phyloP scores from a whole-genome alignment of 2,329 filamentous ascomycete species.

The Colletotrichum navitas region DNA sequence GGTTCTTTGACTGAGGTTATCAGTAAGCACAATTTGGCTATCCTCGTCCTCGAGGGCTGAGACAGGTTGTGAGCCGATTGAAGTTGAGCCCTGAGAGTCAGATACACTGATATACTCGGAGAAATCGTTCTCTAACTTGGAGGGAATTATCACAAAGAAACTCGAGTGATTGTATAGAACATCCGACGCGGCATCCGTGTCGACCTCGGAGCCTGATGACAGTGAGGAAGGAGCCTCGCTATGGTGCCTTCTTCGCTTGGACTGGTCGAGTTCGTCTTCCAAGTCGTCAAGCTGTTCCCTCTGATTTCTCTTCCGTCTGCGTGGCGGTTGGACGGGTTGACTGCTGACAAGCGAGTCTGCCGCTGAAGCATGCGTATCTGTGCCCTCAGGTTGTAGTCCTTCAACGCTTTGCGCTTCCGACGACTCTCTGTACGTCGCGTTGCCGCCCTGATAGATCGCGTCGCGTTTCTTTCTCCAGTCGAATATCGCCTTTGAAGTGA shows the following conservation, averaged over 20 bases:
- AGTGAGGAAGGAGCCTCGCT: slow-evolving; percentile 30
- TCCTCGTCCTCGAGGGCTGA: slow-evolving; percentile 54
- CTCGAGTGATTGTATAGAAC: slow-evolving; percentile 16
- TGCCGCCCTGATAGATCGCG: neutral
- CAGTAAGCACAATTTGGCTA: slow-evolving; percentile 48
- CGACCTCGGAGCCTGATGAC: slow-evolving; percentile 30
- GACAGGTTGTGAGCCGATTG: slow-evolving; percentile 49
- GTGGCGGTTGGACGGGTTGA: slow-evolving; percentile 30
- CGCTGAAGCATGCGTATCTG: neutral
- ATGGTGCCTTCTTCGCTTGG: slow-evolving; percentile 22
- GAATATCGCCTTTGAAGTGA: slow-evolving; percentile 48
- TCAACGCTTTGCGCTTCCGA: neutral
- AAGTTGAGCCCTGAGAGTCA: slow-evolving; percentile 48
- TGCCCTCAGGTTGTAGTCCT: slow-evolving; percentile 2
- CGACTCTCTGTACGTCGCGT: neutral
- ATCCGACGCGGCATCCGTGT: slow-evolving; percentile 40
- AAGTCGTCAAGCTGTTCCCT: neutral
- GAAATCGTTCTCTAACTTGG: slow-evolving; percentile 50
- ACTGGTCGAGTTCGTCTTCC: slow-evolving; percentile 12
- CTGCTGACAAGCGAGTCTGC: slow-evolving; percentile 27
- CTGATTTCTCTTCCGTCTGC: slow-evolving; percentile 26
- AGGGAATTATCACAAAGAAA: slow-evolving; percentile 48
- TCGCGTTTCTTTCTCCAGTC: slow-evolving; percentile 50
- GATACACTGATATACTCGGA: slow-evolving; percentile 53
- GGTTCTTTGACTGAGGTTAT: slow-evolving; percentile 52